Base-by-base conservation (phyloP, 176 grass and related monocot genomes). In the Elaeis guineensis region DNA sequence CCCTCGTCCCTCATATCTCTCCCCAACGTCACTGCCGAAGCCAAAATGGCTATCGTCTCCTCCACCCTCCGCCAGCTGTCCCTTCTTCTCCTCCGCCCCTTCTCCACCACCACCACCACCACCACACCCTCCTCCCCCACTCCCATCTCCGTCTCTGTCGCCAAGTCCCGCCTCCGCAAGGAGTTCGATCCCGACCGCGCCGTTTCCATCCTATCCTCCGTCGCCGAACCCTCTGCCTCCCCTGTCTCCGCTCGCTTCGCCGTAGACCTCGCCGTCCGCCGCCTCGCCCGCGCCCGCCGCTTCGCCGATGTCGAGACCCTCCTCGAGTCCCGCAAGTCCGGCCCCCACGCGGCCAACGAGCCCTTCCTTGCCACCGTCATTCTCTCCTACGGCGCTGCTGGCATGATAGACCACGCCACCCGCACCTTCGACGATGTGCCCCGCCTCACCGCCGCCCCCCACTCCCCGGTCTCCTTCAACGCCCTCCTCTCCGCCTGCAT, bases 401-500 rank as follows among this genome's bases (percentile, higher is more conserved):
- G 56, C 25, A 75, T 95, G 64, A 71, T 84, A 0, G 74, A 79
- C 53, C 75, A 79, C 54, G 91, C 83, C 51, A 35, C 79, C 35
- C 24, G 65, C 19, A 69, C 82, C 58, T 90, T 96, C 61, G 63
- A 72, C 50, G 55, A 77, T 19, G 54, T 72, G 20, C 71, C 19
- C 20, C 50, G 54, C 17, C 62, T 73, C 54, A 81, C 75, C 26
- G 50, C 64, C 1, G 14, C 29, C 19, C 72, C 77, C 7, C 68
- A 59, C 49, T 77, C 91, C 16, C 3, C 72, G 11, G 30, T 85
- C 39, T 80, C 83, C 44, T 79, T 90, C 65, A 90, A 96, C 66
- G 80, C 83, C 16, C 72, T 96, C 62, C 83, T 96, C 39, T 82
- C 80, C 16, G 69, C 80, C 56, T 85, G 76, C 50, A 22, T 87